These are phyloP conservation scores for Pseudozyma sp. DNA, from an alignment of 1,284 basidiomycete genomes.

Conservation along the genomic window DNA sequence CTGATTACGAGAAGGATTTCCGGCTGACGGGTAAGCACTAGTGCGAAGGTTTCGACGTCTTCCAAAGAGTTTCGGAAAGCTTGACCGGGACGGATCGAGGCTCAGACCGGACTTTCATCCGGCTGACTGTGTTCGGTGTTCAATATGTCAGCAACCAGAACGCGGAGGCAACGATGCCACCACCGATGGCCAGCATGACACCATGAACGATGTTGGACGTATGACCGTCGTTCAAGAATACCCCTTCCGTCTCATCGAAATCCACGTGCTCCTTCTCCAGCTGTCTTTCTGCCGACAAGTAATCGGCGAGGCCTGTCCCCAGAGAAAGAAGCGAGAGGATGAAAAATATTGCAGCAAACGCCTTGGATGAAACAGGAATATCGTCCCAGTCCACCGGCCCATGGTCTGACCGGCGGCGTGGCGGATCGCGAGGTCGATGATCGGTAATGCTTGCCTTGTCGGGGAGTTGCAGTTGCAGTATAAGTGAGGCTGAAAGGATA, in stretches of 20 bases:
- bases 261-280: constrained; percentile 44
- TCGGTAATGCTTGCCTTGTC: constrained; percentile 3
- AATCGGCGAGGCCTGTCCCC: constrained; percentile 25
- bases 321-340: constrained; percentile 22
- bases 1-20: no score
- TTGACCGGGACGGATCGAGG: no score
- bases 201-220: constrained; percentile 23
- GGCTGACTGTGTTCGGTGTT: background rate
- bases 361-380: constrained; percentile 22
- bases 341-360: constrained; percentile 31
- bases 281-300: constrained; percentile 25
- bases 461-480: constrained; percentile 38
- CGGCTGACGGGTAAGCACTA: no score
- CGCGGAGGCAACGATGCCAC: constrained; percentile 27
- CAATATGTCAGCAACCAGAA: constrained; percentile 25
- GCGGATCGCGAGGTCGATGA: background rate
- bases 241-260: constrained; percentile 46
- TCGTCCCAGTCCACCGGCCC: constrained; percentile 25
- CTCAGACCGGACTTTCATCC: no score
- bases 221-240: constrained; percentile 41
- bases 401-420: background rate
- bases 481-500: constrained; percentile 31
- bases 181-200: constrained; percentile 32
- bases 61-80: no score
- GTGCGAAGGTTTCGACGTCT: no score